Percentiles rank a stretch among this genome's conserved stretches.
These are phyloP conservation scores for Xylaria arbuscula DNA, from an alignment of 2,329 filamentous ascomycete species.

Conservation along the genomic window DNA sequence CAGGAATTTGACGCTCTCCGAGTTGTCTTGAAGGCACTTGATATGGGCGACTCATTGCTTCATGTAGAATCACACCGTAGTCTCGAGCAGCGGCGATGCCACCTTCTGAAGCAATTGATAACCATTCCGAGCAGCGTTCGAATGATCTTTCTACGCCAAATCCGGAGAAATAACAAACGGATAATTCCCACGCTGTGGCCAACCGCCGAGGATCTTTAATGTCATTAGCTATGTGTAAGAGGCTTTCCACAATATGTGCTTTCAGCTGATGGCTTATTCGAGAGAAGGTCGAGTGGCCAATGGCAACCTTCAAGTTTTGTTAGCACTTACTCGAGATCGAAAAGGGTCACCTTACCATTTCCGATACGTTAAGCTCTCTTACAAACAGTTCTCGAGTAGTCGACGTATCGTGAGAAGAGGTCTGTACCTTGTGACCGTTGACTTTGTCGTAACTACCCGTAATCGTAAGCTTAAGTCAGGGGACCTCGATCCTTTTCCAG, in stretches of 20 bases:
- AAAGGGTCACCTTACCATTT: not conserved
- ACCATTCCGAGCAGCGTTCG: not conserved
- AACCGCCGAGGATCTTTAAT: not conserved
- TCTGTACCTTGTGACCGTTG: not conserved
- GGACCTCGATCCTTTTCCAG: not conserved
- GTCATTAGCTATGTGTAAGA: not conserved
- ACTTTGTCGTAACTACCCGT: conserved; percentile 1
- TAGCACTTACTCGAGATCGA: not conserved
- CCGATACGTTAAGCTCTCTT: not conserved
- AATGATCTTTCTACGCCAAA: conserved; percentile 2
- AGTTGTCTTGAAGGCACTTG: not conserved
- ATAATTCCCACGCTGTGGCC: conserved; percentile 5
- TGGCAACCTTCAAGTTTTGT: conserved; percentile 5
- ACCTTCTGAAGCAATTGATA: conserved; percentile 4
- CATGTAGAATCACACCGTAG: not conserved
- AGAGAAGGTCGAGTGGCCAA: conserved; percentile 2
- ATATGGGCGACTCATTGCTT: not conserved
- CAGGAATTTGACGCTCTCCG: not conserved
- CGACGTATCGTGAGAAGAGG: not conserved
- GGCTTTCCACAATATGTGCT: not conserved
- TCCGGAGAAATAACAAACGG: conserved; percentile 10
- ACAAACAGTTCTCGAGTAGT: not conserved
- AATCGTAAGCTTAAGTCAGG: not conserved
- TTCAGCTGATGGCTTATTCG: conserved; percentile 11
- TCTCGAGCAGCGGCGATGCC: conserved; percentile 7